Percentiles rank a stretch among this genome's conserved stretches.
Conservation (phyloP, 495 filamentous ascomycete genomes). For the Daldinia loculata region DNA sequence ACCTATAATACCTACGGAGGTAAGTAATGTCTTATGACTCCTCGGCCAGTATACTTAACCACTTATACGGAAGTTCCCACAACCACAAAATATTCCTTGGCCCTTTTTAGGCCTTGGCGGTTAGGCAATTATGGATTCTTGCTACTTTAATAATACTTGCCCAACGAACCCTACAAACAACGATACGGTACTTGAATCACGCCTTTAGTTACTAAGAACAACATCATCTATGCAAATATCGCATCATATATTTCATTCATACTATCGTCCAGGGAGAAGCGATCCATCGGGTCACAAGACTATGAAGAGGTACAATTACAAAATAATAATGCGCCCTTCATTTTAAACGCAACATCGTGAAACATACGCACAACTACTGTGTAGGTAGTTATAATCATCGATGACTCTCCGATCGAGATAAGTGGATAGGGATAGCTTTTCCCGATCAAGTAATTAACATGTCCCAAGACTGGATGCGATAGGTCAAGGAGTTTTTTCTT, state of each 20-base stretch:
- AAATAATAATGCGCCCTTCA: not conserved
- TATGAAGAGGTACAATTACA: not conserved
- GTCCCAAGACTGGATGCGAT: constrained; percentile 22
- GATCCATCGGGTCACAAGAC: not conserved
- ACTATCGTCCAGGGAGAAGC: not conserved
- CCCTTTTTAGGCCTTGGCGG: not conserved
- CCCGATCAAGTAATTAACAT: constrained; percentile 31
- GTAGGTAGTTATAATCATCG: not conserved
- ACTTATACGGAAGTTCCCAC: not conserved
- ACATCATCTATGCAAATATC: not conserved
- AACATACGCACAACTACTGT: not conserved
- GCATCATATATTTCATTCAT: not conserved
- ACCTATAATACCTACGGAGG: too few species aligned
- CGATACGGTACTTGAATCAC: constrained; percentile 10
- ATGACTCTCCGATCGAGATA: constrained; percentile 38
- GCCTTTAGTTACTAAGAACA: constrained; percentile 8
- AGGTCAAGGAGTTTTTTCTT: constrained; percentile 13
- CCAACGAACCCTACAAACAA: not conserved
- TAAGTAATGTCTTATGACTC: too few species aligned
- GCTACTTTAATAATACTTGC: constrained; percentile 22
- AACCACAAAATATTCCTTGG: not conserved
- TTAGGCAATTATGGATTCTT: constrained; percentile 5
- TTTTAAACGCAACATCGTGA: not conserved
- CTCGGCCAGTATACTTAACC: not conserved
- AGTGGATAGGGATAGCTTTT: constrained; percentile 1